Base-by-base conservation (phyloP, 352 stramenopile species). In the Pythium aquatile region DNA sequence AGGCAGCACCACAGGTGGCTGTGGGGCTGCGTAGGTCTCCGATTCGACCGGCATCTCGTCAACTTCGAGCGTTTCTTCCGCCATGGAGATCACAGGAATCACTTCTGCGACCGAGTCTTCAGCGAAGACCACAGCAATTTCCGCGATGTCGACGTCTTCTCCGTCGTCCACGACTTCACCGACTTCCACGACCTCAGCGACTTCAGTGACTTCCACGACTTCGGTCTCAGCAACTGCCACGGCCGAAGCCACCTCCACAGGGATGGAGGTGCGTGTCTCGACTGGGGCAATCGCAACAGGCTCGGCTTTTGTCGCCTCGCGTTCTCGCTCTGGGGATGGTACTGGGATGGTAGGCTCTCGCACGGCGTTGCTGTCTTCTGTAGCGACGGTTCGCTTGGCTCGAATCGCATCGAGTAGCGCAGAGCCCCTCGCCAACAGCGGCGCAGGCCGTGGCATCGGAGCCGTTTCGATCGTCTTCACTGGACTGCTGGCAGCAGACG, bases 391-490 rank as follows among this genome's bases (percentile, higher is more conserved):
- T 35, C 65, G 58, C 60, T 67, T 67, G 28, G 59, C 55, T 26
- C 65, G 65, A 24, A 72, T 72, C 28, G 65, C 65, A 28, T 67
- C 65, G 10, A 72, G 44, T 8, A 73, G n/a, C 1, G 61, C 58
- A 3, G 66, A 57, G 13, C 55, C 51, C 33, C 35, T 44, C 8
- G 61, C 49, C 14, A 66, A 37, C 10, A 32, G 35, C 6, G 58
- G 24, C 2, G 59, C n/a, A 16, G 5, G 44, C 3, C 44, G 44
- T 13, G 44, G 17, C 0, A 30, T 10, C 7, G 44, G 44, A 30
- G 44, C 44, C 13, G n/a, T 30, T 10, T 51, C 44, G 30, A 16
- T 17, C 7, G 44, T 20, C 44, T 51, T 30, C 5, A 20, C 44
- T 51, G 17, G 10, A 30, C n/a, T 51, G 5, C 9, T 26, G 16